Conservation (phyloP, 306 rosid genomes). For the Carpinus fangiana region DNA sequence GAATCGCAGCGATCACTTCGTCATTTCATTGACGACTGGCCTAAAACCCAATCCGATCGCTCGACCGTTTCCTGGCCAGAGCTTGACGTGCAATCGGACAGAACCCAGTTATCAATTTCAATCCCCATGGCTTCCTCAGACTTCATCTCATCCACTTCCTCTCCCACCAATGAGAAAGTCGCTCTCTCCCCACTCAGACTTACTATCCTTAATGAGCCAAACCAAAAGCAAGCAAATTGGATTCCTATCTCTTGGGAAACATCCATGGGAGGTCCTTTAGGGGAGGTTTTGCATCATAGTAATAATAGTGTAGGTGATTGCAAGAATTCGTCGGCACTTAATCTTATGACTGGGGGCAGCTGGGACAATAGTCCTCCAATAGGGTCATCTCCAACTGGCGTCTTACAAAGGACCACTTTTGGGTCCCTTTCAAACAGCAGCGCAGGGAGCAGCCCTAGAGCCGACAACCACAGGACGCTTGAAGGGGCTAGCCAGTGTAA, state of each 20-base stretch:
- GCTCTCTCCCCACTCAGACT: conserved; percentile 70
- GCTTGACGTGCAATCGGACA: conserved; percentile 50
- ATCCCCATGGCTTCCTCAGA: conserved; percentile 55
- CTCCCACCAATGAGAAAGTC: conserved; percentile 54
- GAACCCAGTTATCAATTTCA: conserved; percentile 75
- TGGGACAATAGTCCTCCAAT: conserved; percentile 77
- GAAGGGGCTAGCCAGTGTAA: conserved; percentile 73
- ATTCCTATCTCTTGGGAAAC: conserved; percentile 82
- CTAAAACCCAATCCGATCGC: conserved; percentile 47
- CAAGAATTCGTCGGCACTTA: conserved; percentile 61
- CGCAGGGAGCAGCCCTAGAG: conserved; percentile 88
- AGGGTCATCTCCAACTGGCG: conserved; percentile 91
- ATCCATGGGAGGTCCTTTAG: conserved; percentile 90
- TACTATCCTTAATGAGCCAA: conserved; percentile 31
- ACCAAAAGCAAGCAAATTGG: conserved; percentile 59
- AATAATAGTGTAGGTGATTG: conserved; percentile 38
- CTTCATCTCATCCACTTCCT: conserved; percentile 51
- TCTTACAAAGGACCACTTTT: conserved; percentile 69
- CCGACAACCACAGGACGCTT: conserved; percentile 53
- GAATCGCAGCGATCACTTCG: conserved; percentile 59
- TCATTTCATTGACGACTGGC: conserved; percentile 76
- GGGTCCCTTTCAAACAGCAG: conserved; percentile 89
- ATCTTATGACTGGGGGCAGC: conserved; percentile 63
- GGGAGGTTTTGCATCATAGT: conserved; percentile 77
- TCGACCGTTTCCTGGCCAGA: conserved; percentile 50